Percentiles rank a stretch among this genome's conserved stretches.
phyloP scores from a whole-genome alignment of 371 early-diverging fungal genomes.

The Lichtheimia corymbifera region DNA sequence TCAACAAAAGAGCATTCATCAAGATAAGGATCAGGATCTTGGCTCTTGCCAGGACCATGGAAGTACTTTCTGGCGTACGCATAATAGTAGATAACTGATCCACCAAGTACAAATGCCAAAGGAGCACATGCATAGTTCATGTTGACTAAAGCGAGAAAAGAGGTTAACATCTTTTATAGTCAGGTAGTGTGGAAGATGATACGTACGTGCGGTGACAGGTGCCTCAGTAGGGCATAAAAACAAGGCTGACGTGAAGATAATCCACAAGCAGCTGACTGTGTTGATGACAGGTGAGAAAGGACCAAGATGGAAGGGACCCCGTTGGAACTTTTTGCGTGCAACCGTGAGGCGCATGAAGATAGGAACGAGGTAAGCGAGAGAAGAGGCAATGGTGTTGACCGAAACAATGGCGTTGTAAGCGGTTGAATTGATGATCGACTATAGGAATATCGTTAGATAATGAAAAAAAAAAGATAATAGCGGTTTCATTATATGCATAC shows the following conservation, averaged over 20 bases:
- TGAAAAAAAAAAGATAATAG: conserved; percentile 39
- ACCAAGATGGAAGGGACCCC: conserved; percentile 62
- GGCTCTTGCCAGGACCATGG: conserved; percentile 44
- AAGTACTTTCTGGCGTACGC: conserved; percentile 57
- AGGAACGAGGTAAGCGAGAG: conserved; percentile 72
- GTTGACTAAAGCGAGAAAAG: conserved; percentile 19
- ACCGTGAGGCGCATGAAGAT: conserved; percentile 52
- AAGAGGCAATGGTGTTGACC: conserved; percentile 69
- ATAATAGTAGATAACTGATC: conserved; percentile 40
- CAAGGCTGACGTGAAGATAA: conserved; percentile 56
- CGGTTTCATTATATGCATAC: conserved; percentile 14
- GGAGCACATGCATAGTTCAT: conserved; percentile 47
- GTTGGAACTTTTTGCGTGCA: conserved; percentile 39
- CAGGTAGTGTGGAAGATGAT: neutral
- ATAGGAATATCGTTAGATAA: conserved; percentile 34
- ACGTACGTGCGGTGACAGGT: conserved; percentile 54
- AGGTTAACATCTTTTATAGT: neutral
- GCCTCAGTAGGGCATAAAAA: conserved; percentile 61
- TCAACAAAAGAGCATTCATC: conserved; percentile 11
- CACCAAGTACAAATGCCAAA: conserved; percentile 30
- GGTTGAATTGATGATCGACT: conserved; percentile 46
- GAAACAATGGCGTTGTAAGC: conserved; percentile 69
- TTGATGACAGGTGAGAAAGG: conserved; percentile 53
- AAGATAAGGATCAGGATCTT: conserved; percentile 28
- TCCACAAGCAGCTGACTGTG: conserved; percentile 54